Evolutionary conservation across 768 basidiomycete species (phyloP).

Genomic region (Leccinellum luteum): DNA sequence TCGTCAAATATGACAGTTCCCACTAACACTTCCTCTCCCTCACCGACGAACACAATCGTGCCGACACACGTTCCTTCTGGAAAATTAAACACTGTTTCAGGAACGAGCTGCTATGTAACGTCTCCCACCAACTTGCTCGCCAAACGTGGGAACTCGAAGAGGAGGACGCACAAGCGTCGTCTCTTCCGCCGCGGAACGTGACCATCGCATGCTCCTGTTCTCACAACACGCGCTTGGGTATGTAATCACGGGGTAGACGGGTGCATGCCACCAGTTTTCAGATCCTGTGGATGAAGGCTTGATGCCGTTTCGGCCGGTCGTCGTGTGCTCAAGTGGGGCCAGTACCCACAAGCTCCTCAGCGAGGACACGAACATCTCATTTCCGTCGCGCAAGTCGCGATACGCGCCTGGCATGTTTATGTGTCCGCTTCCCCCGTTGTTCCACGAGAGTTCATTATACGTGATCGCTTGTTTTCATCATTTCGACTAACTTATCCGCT

Average conservation of each 20-base stretch:
- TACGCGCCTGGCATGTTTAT: neutral
- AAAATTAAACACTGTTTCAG: conserved; percentile 6
- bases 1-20: conserved; percentile 23
- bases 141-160: conserved; percentile 20
- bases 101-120: conserved; percentile 17
- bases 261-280: neutral
- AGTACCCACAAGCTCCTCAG: conserved; percentile 5
- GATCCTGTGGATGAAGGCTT: conserved; percentile 11
- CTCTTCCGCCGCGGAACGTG: conserved; percentile 17
- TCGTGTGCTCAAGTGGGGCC: conserved; percentile 3
- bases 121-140: conserved; percentile 10
- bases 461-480: neutral
- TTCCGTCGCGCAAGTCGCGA: conserved; percentile 13
- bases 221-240: neutral
- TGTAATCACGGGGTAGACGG: neutral
- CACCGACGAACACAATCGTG: neutral
- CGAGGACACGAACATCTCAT: neutral
- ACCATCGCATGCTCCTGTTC: neutral
- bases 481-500: conserved; percentile 20
- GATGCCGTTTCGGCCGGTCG: conserved; percentile 11
- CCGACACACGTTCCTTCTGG: conserved; percentile 8
- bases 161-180: conserved; percentile 22
- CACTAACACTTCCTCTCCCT: conserved; percentile 20
- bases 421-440: neutral
- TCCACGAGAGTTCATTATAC: neutral